Evolutionary conservation across 2,329 filamentous ascomycete species (phyloP).

Genomic region (Rutstroemia sp.): DNA sequence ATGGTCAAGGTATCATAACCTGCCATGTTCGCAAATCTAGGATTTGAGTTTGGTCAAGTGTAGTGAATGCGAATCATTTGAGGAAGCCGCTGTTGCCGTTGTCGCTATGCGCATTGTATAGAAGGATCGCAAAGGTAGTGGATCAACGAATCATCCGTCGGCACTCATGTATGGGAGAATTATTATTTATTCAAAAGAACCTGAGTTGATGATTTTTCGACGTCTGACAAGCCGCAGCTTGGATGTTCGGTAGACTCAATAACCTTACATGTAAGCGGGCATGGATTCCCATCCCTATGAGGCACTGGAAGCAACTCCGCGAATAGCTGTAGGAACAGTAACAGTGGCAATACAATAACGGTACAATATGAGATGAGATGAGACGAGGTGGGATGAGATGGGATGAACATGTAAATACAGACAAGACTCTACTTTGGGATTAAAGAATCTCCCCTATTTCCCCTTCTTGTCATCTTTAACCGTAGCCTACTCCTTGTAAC

Average conservation of each 20-base stretch:
- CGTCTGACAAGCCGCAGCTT: constrained; percentile 4
- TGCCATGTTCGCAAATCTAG: constrained; percentile 13
- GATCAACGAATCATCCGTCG: not conserved
- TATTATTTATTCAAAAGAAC: too few species aligned
- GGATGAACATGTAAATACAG: not conserved
- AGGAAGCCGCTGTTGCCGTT: not conserved
- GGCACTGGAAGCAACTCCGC: not conserved
- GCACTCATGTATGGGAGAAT: not conserved
- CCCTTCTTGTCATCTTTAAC: not conserved
- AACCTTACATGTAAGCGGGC: constrained; percentile 2
- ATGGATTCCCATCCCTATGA: not conserved
- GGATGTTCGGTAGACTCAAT: not conserved
- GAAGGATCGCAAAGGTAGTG: not conserved
- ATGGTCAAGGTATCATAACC: constrained; percentile 14
- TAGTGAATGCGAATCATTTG: not conserved
- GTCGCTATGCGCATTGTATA: constrained; percentile 3
- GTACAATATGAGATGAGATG: not conserved
- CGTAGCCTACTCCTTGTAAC: too few species aligned
- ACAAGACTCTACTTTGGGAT: not conserved
- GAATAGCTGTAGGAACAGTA: too few species aligned
- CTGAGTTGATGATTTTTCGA: not conserved
- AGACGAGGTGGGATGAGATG: not conserved
- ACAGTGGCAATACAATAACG: not conserved
- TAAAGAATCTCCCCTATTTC: not conserved
- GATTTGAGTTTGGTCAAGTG: not conserved